Conservation (phyloP, 1,139 yeast genomes). For the Chernovozyma sophiae-reginae region DNA sequence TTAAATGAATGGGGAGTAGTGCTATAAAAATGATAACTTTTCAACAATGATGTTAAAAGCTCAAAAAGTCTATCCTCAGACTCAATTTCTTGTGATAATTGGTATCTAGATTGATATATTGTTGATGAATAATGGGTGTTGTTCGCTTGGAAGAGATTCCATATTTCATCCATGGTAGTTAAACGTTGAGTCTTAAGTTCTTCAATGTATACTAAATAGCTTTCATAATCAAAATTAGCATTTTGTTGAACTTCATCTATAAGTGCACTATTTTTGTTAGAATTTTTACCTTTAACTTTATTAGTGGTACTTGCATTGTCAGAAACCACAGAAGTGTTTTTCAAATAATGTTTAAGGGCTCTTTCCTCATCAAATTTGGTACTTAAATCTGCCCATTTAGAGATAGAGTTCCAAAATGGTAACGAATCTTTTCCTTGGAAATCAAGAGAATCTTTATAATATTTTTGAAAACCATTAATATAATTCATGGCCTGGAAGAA, state of each 20-base stretch:
- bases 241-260: constrained; percentile 29
- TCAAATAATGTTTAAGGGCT: constrained; percentile 26
- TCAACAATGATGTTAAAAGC: constrained; percentile 18
- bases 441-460: constrained; percentile 20
- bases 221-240: constrained; percentile 39
- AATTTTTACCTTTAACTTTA: constrained; percentile 3
- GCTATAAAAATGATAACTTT: constrained; percentile 18
- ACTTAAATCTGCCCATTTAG: constrained; percentile 34
- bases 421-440: constrained; percentile 16
- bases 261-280: not conserved
- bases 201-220: constrained; percentile 26
- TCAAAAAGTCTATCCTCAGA: constrained; percentile 17
- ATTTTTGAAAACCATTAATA: constrained; percentile 33
- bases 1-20: constrained; percentile 27
- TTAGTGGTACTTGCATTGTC: constrained; percentile 9
- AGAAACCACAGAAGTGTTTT: constrained; percentile 14
- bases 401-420: constrained; percentile 34
- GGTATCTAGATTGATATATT: constrained; percentile 15
- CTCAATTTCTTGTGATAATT: constrained; percentile 11
- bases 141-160: constrained; percentile 28
- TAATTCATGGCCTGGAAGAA: constrained; percentile 32
- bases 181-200: constrained; percentile 24
- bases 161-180: constrained; percentile 27
- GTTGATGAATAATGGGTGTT: constrained; percentile 22
- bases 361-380: constrained; percentile 25